A percentile compares a stretch with the other conserved stretches of the same genome.
These are phyloP conservation scores for Pseudogymnoascus sp. DNA, from an alignment of 2,329 filamentous ascomycete genomes.

Conservation along the genomic window DNA sequence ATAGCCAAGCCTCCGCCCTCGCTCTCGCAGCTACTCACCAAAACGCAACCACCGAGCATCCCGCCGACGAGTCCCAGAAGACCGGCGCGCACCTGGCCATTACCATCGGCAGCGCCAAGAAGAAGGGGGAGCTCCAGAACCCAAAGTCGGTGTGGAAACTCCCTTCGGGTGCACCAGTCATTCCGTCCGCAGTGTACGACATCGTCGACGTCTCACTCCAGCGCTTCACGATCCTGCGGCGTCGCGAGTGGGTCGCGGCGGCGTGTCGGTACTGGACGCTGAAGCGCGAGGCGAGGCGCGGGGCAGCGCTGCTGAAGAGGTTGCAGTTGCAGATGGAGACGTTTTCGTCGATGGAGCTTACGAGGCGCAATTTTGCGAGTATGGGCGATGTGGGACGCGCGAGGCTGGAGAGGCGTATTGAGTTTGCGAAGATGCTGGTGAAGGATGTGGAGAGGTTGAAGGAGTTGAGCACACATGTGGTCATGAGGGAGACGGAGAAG, in stretches of 20 bases:
- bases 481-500: slow-evolving; percentile 71
- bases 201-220: slow-evolving; percentile 77
- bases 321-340: slow-evolving; percentile 92
- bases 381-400: slow-evolving; percentile 83
- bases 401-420: slow-evolving; percentile 73
- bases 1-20: slow-evolving; percentile 77
- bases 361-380: slow-evolving; percentile 86
- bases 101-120: slow-evolving; percentile 64
- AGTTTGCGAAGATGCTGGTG: slow-evolving; percentile 73
- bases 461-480: slow-evolving; percentile 62
- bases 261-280: slow-evolving; percentile 97
- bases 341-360: slow-evolving; percentile 96
- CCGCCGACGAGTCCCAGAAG: slow-evolving; percentile 74
- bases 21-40: slow-evolving; percentile 70
- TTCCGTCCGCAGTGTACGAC: slow-evolving; percentile 81
- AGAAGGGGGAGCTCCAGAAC: slow-evolving; percentile 59
- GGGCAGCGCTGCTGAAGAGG: slow-evolving; percentile 85
- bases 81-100: slow-evolving; percentile 76
- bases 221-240: slow-evolving; percentile 74
- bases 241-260: slow-evolving; percentile 88
- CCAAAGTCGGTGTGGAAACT: slow-evolving; percentile 78
- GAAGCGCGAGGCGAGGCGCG: slow-evolving; percentile 86
- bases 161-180: slow-evolving; percentile 88
- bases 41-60: slow-evolving; percentile 58
- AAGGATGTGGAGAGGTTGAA: slow-evolving; percentile 73